Base-by-base conservation (phyloP, 2,329 filamentous ascomycete genomes). In the Monilinia polystroma region DNA sequence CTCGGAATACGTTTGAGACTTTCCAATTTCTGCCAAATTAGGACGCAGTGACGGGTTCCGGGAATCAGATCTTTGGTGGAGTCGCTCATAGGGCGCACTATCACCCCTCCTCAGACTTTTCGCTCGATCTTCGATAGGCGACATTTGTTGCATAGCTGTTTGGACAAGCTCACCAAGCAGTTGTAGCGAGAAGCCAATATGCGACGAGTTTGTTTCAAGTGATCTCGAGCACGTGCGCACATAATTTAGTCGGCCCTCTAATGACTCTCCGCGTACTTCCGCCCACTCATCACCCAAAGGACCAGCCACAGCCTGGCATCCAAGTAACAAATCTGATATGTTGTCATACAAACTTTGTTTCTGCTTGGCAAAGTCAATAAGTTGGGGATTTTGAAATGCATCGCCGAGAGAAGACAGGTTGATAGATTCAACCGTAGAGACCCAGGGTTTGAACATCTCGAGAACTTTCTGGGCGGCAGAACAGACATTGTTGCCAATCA, bases 261-360 rank as follows among this genome's bases (percentile, higher is more conserved):
- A 82, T 10, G 93, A 91, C 76, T 96, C 92, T 1, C 93, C 92
- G 54, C 93, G 88, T n/a, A 93, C 83, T 76, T 97, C 93, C 4
- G 93, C 87, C 95, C 95, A 99, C 79, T 99, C 95, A 76, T 99
- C 95, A 11, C 90, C 91, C 54, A 99, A 79, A 7, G 95, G 95
- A 11, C 92, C 92, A 7, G 93, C 91, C n/a, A 98, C 90, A 32
- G 91, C 88, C 78, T 99, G 95, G 74, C 93, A 97, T 67, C 90
- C 88, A 60, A 97, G 80, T 4, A 98, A 80, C 38, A 99, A 84
- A 76, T 98, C 95, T 11, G 93, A 93, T 66, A 97, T 90, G 68
- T 93, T 90, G 78, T 98, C 95, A 78, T 98, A 98, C 23, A 96
- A 83, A 72, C 90, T 91, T 77, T 99, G 95, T 79, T 98, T 98